phyloP scores from a whole-genome alignment of 768 basidiomycete genomes.

The Cyclocybe cylindracea region DNA sequence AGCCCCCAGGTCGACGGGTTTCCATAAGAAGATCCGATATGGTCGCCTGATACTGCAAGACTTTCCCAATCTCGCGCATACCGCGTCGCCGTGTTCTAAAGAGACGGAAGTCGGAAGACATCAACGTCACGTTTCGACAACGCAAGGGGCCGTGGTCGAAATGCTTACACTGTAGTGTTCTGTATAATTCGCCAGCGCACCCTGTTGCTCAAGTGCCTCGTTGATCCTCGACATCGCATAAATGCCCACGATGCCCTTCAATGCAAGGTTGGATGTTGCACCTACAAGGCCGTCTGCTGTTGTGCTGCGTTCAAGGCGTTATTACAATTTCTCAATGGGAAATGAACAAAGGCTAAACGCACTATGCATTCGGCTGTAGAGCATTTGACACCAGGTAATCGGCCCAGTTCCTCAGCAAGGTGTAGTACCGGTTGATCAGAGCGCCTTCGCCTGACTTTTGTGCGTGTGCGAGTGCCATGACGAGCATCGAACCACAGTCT shows the following conservation, averaged over 20 bases:
- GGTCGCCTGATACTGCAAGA: constrained; percentile 16
- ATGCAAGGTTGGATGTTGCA: constrained; percentile 47
- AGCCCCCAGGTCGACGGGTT: constrained; percentile 36
- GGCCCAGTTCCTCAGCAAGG: constrained; percentile 52
- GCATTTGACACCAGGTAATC: constrained; percentile 43
- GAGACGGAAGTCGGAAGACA: not conserved
- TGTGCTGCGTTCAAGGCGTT: not conserved
- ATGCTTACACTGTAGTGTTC: not conserved
- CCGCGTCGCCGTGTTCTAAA: constrained; percentile 11
- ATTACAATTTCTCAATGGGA: not conserved
- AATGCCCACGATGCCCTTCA: constrained; percentile 61
- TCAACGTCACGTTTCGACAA: no score
- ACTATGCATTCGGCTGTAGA: constrained; percentile 33
- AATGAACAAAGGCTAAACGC: not conserved
- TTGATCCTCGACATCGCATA: constrained; percentile 56
- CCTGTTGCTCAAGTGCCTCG: constrained; percentile 16
- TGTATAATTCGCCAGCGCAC: constrained; percentile 27
- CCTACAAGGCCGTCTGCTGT: constrained; percentile 31
- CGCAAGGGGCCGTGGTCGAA: no score
- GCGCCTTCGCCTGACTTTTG: constrained; percentile 10
- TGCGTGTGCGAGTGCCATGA: constrained; percentile 11
- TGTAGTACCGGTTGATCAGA: constrained; percentile 17
- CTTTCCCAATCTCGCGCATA: constrained; percentile 13
- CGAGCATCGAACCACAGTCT: not conserved
- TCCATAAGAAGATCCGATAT: constrained; percentile 13